Evolutionary conservation across 2,329 filamentous ascomycete genomes (phyloP).

Genomic region (Ophiostoma ulmi): DNA sequence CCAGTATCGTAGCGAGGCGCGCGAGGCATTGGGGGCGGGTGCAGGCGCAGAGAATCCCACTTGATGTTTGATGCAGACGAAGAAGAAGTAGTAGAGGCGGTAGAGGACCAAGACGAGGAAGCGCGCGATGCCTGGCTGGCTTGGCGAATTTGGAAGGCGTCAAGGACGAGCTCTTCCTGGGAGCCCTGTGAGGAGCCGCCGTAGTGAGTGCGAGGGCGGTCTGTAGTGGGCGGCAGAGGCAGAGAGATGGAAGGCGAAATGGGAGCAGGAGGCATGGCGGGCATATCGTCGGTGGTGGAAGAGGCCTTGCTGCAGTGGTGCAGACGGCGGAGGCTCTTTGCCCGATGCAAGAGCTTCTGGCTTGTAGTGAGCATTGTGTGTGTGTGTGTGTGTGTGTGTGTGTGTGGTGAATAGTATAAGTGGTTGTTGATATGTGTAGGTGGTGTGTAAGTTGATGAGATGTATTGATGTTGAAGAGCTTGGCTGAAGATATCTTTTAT

Average conservation of each 20-base stretch:
- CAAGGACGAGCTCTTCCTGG: slow-evolving; percentile 9
- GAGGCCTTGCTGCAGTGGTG: slow-evolving; percentile 17
- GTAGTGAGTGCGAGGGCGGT: neutral
- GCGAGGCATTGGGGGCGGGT: slow-evolving; percentile 24
- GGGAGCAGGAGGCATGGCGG: slow-evolving; percentile 18
- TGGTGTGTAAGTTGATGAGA: neutral
- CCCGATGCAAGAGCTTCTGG: slow-evolving; percentile 26
- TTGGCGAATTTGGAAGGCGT: slow-evolving; percentile 24
- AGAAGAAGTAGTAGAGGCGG: slow-evolving; percentile 12
- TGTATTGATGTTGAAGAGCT: neutral
- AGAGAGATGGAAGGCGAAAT: neutral
- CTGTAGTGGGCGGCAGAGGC: neutral
- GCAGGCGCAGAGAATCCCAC: slow-evolving; percentile 36
- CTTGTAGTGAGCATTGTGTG: slow-evolving; percentile 20
- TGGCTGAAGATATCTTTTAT: neutral
- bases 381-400: neutral
- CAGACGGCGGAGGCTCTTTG: slow-evolving; percentile 25
- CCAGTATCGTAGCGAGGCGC: neutral
- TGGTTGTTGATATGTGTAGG: neutral
- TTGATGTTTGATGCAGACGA: slow-evolving; percentile 25
- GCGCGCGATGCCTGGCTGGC: slow-evolving; percentile 28
- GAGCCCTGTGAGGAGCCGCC: neutral
- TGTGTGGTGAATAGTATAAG: neutral
- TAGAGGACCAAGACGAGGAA: slow-evolving; percentile 28
- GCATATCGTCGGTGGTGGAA: slow-evolving; percentile 15